Conservation (phyloP, 306 rosid genomes). For the Alnus rubra region DNA sequence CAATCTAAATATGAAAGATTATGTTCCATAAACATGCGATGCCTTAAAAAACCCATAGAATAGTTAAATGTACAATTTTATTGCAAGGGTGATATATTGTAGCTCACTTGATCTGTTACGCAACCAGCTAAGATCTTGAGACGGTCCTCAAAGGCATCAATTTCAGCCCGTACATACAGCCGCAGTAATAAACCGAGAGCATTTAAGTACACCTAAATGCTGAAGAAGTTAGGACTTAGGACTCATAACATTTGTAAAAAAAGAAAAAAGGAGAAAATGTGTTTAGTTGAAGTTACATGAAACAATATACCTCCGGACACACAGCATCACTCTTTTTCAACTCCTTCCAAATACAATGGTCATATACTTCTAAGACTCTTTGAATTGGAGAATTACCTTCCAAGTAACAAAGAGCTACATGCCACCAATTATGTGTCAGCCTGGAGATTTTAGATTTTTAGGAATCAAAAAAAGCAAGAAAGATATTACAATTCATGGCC, state of each 20-base stretch:
- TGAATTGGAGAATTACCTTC: conserved; percentile 71
- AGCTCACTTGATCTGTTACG: conserved; percentile 66
- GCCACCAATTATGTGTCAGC: conserved; percentile 99
- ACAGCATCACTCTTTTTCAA: conserved; percentile 58
- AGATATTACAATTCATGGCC: background rate
- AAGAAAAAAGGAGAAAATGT: conserved; percentile 1
- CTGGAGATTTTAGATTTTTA: conserved; percentile 42
- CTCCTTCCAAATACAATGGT: conserved; percentile 83
- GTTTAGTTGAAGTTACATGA: conserved; percentile 8
- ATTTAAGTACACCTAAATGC: conserved; percentile 77
- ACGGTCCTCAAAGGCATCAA: conserved; percentile 50
- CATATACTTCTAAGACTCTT: conserved; percentile 62
- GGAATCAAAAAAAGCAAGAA: conserved; percentile 18
- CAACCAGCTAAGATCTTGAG: conserved; percentile 48
- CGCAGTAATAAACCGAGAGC: conserved; percentile 72
- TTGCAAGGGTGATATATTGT: background rate
- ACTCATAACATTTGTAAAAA: conserved; percentile 4
- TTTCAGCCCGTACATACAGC: conserved; percentile 58
- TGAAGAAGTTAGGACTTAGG: conserved; percentile 22
- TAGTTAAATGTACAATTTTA: background rate
- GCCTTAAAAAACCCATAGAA: background rate
- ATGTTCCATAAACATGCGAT: background rate
- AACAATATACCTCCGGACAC: conserved; percentile 51
- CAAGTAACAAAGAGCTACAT: conserved; percentile 87
- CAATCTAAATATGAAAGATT: background rate